A percentile compares a stretch with the other conserved stretches of the same genome.
phyloP scores from a whole-genome alignment of 768 basidiomycete species.

The Suillus discolor region DNA sequence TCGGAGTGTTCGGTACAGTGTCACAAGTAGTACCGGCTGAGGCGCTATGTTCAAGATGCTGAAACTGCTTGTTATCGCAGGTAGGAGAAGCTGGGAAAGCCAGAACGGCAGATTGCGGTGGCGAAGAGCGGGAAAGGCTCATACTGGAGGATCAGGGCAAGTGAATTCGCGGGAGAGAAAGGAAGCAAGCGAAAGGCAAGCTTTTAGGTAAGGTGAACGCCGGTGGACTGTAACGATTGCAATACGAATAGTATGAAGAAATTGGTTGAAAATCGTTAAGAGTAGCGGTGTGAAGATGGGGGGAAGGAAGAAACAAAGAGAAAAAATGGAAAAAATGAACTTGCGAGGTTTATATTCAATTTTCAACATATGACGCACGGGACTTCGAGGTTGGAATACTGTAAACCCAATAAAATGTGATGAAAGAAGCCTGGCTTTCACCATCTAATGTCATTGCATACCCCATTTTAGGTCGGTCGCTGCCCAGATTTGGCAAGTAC shows the following conservation, averaged over 20 bases:
- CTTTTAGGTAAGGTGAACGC: conserved; percentile 15
- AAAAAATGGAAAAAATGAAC: conserved; percentile 13
- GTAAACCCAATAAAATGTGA: conserved; percentile 18
- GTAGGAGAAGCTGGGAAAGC: conserved; percentile 17
- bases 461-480: conserved; percentile 11
- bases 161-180: conserved; percentile 17
- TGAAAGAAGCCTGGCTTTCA: conserved; percentile 27
- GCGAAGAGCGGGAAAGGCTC: conserved; percentile 25
- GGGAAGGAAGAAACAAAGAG: conserved; percentile 14
- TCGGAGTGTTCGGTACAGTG: conserved; percentile 13
- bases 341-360: conserved; percentile 27
- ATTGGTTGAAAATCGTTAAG: conserved; percentile 21
- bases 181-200: conserved; percentile 15
- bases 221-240: conserved; percentile 22
- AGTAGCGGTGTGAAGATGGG: conserved; percentile 15
- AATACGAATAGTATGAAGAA: conserved; percentile 13
- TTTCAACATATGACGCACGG: conserved; percentile 29
- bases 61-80: conserved; percentile 12
- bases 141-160: conserved; percentile 30
- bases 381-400: conserved; percentile 26
- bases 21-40: conserved; percentile 12
- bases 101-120: conserved; percentile 27
- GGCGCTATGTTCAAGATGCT: conserved; percentile 4
- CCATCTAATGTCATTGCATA: conserved; percentile 15
- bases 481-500: conserved; percentile 28